A percentile compares a stretch with the other conserved stretches of the same genome.
phyloP scores from a whole-genome alignment of 2,329 filamentous ascomycete genomes.

The Chrysoporthe austroafricana region DNA sequence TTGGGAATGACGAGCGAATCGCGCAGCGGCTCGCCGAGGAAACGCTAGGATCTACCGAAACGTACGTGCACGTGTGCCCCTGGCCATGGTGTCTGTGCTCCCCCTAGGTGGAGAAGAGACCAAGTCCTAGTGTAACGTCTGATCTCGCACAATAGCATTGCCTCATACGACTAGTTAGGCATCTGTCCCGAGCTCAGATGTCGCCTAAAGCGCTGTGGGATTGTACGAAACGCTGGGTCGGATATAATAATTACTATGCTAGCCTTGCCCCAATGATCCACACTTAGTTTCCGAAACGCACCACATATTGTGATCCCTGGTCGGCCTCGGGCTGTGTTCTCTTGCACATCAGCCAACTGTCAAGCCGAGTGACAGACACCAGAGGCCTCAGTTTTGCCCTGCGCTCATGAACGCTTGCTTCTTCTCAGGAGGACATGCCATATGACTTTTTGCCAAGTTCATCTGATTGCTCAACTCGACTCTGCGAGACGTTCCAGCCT shows the following conservation, averaged over 20 bases:
- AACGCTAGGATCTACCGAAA: conserved; percentile 4
- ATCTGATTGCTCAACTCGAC: conserved; percentile 17
- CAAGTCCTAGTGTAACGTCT: conserved; percentile 13
- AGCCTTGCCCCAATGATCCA: conserved; percentile 7
- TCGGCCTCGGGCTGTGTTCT: background rate
- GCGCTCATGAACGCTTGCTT: background rate
- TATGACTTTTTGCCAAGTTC: conserved; percentile 15
- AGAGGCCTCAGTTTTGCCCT: background rate
- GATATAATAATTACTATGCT: background rate
- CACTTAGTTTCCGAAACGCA: conserved; percentile 8
- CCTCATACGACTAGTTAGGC: conserved; percentile 15
- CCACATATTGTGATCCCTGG: background rate
- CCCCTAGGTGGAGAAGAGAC: background rate
- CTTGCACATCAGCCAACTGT: background rate
- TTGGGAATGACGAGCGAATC: background rate
- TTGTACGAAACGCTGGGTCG: background rate
- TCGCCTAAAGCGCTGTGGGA: conserved; percentile 9
- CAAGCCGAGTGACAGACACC: conserved; percentile 8
- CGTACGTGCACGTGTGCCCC: background rate
- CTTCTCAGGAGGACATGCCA: background rate
- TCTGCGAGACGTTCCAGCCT: conserved; percentile 22
- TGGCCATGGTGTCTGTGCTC: background rate
- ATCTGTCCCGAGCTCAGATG: conserved; percentile 17
- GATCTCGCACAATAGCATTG: conserved; percentile 12
- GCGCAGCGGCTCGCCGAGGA: background rate